Conservation (phyloP, 495 filamentous ascomycete genomes). For the Venustampulla echinocandica region DNA sequence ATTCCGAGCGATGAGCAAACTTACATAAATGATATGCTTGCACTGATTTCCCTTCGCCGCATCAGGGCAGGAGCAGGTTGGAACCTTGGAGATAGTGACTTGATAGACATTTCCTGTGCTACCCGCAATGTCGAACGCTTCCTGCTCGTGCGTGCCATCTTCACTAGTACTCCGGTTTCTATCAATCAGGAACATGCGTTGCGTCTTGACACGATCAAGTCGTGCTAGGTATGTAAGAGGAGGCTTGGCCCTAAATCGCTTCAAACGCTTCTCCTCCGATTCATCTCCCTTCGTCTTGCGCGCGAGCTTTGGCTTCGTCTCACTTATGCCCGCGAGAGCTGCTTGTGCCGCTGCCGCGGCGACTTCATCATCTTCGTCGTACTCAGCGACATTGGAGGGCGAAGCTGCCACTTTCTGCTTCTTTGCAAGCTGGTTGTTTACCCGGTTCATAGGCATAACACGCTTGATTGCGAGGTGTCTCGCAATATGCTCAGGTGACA, state of each 20-base stretch:
- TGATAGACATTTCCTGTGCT: constrained; percentile 71
- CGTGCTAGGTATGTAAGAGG: constrained; percentile 13
- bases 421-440: constrained; percentile 3
- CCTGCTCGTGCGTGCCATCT: constrained; percentile 25
- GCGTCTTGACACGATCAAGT: constrained; percentile 15
- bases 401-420: constrained; percentile 11
- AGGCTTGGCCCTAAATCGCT: constrained; percentile 9
- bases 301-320: background rate
- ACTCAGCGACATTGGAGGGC: background rate
- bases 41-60: constrained; percentile 56
- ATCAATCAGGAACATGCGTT: constrained; percentile 23
- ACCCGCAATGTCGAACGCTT: constrained; percentile 59
- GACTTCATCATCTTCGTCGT: constrained; percentile 4
- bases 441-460: background rate
- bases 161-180: constrained; percentile 9
- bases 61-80: constrained; percentile 63
- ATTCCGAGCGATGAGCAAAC: background rate
- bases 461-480: constrained; percentile 6
- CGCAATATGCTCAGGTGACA: constrained; percentile 3
- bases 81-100: constrained; percentile 39
- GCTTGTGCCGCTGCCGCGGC: background rate
- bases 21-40: constrained; percentile 43
- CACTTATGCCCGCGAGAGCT: constrained; percentile 5
- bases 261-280: constrained; percentile 17
- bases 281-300: constrained; percentile 5